Conservation (phyloP, 345 rosid species). For the Gossypium longicalyx region DNA sequence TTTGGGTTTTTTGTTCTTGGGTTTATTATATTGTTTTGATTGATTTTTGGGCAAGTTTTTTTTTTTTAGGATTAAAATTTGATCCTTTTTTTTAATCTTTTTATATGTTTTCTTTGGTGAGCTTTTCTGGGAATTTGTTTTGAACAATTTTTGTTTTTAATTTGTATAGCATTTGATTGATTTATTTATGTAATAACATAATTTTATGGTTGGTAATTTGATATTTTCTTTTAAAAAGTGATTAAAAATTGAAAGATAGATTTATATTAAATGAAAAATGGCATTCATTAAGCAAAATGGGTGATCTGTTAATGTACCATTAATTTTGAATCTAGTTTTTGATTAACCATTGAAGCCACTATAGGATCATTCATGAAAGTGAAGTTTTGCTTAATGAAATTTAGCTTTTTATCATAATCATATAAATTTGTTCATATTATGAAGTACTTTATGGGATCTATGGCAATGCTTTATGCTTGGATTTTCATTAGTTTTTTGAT, state of each 20-base stretch:
- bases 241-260: neutral
- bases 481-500: neutral
- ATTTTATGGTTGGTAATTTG: neutral
- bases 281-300: neutral
- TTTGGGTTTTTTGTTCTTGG: slow-evolving; percentile 13
- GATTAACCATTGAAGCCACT: neutral
- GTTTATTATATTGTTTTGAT: neutral
- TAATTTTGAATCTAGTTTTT: neutral
- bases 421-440: neutral
- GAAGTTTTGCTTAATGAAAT: neutral
- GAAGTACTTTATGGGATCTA: neutral
- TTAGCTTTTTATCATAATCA: neutral
- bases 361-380: neutral
- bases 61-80: neutral
- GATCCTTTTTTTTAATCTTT: too few species aligned
- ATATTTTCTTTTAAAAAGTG: neutral
- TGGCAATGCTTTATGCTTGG: neutral
- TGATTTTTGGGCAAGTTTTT: neutral
- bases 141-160: neutral
- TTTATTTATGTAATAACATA: neutral
- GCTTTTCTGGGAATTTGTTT: neutral
- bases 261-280: slow-evolving; percentile 1
- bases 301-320: neutral
- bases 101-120: neutral
- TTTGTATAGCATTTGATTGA: neutral